Evolutionary conservation across 768 basidiomycete species (phyloP), one percentile per base, ranked within the genome.

Genomic region (Naganishia friedmannii): DNA sequence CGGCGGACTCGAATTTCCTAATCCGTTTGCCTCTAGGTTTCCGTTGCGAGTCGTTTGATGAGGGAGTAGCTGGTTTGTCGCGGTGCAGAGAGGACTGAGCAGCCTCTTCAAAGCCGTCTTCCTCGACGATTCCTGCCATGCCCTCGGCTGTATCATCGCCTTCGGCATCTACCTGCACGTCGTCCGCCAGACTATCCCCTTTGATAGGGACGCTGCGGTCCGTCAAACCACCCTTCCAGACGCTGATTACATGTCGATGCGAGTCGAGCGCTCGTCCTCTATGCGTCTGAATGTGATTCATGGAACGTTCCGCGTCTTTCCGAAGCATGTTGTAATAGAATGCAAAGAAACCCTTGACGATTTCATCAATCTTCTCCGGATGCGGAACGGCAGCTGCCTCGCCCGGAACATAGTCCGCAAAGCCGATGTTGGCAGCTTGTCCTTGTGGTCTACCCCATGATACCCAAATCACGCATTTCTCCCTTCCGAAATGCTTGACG

Each of bases 341-440:
- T 0, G 68, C 29, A 60, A 80, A 80, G 69, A 80, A 80, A 12
- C 77, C 79, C 39, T 70, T 66, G 17, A 79, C 53, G 15, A 65
- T 28, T 8, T 70, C 53, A 21, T 51, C 69, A 19, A 70, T 12
- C 3, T 32, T 12, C 12, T 65, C 29, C 29, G 46, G 31, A 1
- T 23, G 21, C 42, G 53, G 2, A 45, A 3, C 45, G n/a, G 51
- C 31, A 28, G 29, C 8, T 55, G 37, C 39, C 32, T 63, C 21
- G 37, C 21, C 46, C 5, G n/a, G 34, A 23, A 45, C 46, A 13
- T 23, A 42, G 17, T 70, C 60, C 13, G 63, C 69, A 42, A 65
- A 70, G 21, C 51, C 53, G 9, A 70, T 57, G 31, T 56, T 45
- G n/a, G 63, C 63, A 4, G 58, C 39, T 51, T 53, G 57, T 8